phyloP scores from a whole-genome alignment of 148 eudicot species.

The Persicaria tinctoria region DNA sequence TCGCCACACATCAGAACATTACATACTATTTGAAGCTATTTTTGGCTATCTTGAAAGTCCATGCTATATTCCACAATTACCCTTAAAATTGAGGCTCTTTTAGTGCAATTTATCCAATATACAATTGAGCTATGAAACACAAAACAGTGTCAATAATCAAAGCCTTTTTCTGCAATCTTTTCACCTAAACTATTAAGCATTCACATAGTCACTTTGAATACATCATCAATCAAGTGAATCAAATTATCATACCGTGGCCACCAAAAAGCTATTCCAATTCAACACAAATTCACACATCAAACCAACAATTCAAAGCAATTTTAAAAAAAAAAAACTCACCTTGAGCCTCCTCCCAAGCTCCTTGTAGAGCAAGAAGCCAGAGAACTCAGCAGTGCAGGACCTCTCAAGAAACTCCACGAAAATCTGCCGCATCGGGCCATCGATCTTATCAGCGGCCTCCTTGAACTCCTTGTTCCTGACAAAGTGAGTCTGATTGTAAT shows the following conservation, averaged over 20 bases:
- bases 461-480: constrained; percentile 95
- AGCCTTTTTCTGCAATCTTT: too few species aligned
- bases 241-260: background rate
- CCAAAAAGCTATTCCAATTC: background rate
- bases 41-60: too few species aligned
- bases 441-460: constrained; percentile 86
- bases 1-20: too few species aligned
- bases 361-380: constrained; percentile 87
- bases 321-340: constrained; percentile 26
- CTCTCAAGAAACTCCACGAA: constrained; percentile 97
- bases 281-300: background rate
- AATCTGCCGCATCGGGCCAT: constrained; percentile 73
- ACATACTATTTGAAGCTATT: too few species aligned
- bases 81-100: too few species aligned
- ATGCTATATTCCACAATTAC: too few species aligned
- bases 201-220: background rate
- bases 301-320: background rate
- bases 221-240: background rate
- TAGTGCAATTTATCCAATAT: too few species aligned
- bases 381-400: constrained; percentile 98
- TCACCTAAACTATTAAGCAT: too few species aligned
- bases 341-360: constrained; percentile 97
- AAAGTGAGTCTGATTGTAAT: constrained; percentile 94
- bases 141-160: too few species aligned
- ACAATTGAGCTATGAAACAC: too few species aligned